These are phyloP conservation scores for Magnusiomyces ingens DNA, from an alignment of 1,139 yeast species.

Conservation along the genomic window DNA sequence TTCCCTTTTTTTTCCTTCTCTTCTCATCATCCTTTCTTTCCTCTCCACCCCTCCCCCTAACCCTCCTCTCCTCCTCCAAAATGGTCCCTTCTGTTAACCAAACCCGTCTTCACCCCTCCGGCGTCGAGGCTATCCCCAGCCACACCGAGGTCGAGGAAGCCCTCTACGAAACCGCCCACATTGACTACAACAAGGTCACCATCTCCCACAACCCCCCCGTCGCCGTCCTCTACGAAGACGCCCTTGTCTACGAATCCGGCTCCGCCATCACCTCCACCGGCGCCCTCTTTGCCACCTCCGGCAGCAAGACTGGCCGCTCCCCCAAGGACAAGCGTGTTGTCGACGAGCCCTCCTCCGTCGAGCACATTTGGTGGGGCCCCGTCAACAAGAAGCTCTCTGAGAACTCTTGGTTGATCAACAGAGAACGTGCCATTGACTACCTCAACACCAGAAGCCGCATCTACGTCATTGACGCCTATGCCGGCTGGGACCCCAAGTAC, in stretches of 20 bases:
- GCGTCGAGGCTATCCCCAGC: slow-evolving; percentile 34
- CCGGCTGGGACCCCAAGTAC: slow-evolving; percentile 99
- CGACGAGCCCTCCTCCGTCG: slow-evolving; percentile 78
- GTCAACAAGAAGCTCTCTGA: slow-evolving; percentile 94
- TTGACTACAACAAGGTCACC: slow-evolving; percentile 37
- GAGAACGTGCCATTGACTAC: slow-evolving; percentile 95
- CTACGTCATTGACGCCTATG: slow-evolving; percentile 92
- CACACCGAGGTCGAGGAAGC: slow-evolving; percentile 38
- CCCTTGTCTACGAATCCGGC: slow-evolving; percentile 72
- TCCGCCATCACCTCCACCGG: slow-evolving; percentile 92
- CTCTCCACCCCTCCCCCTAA: background rate
- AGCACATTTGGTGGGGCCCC: slow-evolving; percentile 98
- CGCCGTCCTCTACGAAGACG: slow-evolving; percentile 92
- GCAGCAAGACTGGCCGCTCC: slow-evolving; percentile 95
- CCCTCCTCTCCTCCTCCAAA: slow-evolving; percentile 5
- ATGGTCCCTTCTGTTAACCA: slow-evolving; percentile 36
- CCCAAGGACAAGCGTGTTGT: slow-evolving; percentile 98
- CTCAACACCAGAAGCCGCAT: slow-evolving; percentile 92
- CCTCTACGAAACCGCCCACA: slow-evolving; percentile 36
- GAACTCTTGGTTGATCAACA: slow-evolving; percentile 90
- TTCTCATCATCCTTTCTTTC: background rate
- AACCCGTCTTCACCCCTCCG: slow-evolving; percentile 38
- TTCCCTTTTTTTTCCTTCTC: background rate
- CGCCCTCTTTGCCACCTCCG: slow-evolving; percentile 93
- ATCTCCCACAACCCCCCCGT: slow-evolving; percentile 87